phyloP scores from a whole-genome alignment of 495 filamentous ascomycete genomes.

The Emericellopsis terricola region DNA sequence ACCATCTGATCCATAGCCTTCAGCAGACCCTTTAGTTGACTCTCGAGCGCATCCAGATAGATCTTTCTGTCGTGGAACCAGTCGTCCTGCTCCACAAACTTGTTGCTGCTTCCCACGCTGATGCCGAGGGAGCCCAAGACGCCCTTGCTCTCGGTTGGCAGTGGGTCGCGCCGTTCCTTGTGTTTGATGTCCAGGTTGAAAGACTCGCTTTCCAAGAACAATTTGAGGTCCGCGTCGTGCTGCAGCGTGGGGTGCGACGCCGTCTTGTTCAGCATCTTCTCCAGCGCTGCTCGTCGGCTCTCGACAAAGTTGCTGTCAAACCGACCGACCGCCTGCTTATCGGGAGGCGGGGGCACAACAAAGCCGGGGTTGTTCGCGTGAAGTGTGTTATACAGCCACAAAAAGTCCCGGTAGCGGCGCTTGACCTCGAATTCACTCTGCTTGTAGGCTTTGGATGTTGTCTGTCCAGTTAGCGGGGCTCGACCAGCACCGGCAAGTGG shows the following conservation, averaged over 20 bases:
- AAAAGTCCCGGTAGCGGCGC: slow-evolving; percentile 84
- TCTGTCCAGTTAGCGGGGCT: slow-evolving; percentile 19
- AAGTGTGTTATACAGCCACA: slow-evolving; percentile 90
- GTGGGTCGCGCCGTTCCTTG: slow-evolving; percentile 81
- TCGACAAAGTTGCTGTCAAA: slow-evolving; percentile 98
- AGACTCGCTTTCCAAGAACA: slow-evolving; percentile 88
- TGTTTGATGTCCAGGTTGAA: slow-evolving; percentile 96
- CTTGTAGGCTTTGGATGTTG: slow-evolving; percentile 87
- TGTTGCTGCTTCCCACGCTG: slow-evolving; percentile 49
- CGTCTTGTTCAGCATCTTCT: slow-evolving; percentile 94
- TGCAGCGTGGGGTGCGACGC: slow-evolving; percentile 81
- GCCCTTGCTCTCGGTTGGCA: slow-evolving; percentile 77
- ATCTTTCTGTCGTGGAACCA: slow-evolving; percentile 96
- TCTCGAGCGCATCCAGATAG: slow-evolving; percentile 88
- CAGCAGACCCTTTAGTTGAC: slow-evolving; percentile 80
- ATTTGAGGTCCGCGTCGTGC: slow-evolving; percentile 82
- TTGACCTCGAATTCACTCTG: slow-evolving; percentile 81
- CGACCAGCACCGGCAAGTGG: background rate
- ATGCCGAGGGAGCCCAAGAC: slow-evolving; percentile 76
- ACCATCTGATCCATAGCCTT: slow-evolving; percentile 91
- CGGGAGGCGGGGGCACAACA: slow-evolving; percentile 87
- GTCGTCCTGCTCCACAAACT: slow-evolving; percentile 97
- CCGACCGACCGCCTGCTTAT: slow-evolving; percentile 92
- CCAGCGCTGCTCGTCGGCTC: slow-evolving; percentile 69
- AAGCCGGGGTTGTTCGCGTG: slow-evolving; percentile 90